These are phyloP conservation scores for Tarenaya hassleriana DNA, from an alignment of 345 rosid species.

Conservation along the genomic window DNA sequence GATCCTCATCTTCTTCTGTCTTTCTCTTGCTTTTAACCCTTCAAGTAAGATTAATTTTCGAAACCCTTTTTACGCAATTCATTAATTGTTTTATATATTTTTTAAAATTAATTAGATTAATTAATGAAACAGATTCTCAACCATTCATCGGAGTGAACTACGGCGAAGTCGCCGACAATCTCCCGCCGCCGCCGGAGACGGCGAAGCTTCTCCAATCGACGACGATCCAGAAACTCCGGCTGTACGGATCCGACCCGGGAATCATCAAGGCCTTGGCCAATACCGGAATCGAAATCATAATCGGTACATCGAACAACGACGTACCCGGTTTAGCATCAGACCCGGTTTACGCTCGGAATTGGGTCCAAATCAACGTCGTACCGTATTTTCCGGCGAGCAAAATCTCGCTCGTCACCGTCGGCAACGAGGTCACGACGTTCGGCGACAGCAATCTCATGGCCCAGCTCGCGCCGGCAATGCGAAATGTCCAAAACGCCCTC, in stretches of 20 bases:
- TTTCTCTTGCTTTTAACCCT: conserved; percentile 20
- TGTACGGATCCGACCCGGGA: conserved; percentile 70
- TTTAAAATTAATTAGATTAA: background rate
- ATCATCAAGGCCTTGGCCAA: conserved; percentile 67
- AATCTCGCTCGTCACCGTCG: conserved; percentile 66
- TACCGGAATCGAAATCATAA: conserved; percentile 69
- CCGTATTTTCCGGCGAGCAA: conserved; percentile 78
- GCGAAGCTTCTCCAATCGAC: conserved; percentile 81
- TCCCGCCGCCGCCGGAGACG: conserved; percentile 60
- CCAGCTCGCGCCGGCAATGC: conserved; percentile 78
- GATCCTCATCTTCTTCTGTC: conserved; percentile 32
- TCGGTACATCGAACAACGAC: conserved; percentile 62
- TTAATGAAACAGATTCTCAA: conserved; percentile 43
- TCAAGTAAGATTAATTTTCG: conserved; percentile 41
- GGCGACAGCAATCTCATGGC: conserved; percentile 43
- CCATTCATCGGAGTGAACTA: conserved; percentile 83
- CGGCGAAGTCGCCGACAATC: conserved; percentile 75
- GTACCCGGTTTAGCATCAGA: conserved; percentile 71
- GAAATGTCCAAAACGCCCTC: conserved; percentile 66
- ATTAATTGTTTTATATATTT: background rate
- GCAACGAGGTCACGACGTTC: conserved; percentile 59
- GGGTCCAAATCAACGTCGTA: conserved; percentile 61
- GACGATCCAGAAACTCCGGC: conserved; percentile 59
- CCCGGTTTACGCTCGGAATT: conserved; percentile 50
- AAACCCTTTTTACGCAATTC: background rate